Evolutionary conservation across 257 asterid species (phyloP), one percentile per base, ranked within the genome.

Genomic region (Gentiana macrophylla): DNA sequence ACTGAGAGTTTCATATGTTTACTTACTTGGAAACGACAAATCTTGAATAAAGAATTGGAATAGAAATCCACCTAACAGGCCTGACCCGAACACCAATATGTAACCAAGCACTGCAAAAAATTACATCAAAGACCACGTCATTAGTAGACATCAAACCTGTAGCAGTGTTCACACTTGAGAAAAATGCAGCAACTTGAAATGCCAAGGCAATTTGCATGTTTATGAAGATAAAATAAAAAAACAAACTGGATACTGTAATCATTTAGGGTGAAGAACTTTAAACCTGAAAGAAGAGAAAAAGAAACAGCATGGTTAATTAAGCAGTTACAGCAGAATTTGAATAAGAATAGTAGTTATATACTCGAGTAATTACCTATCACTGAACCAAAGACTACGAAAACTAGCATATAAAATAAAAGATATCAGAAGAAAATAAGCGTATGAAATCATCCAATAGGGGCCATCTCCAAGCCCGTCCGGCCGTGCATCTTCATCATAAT

Each of bases 401-500:
- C 80, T 56, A 85, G 61, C 94, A 85, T 85, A 86, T 88, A 92
- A 63, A 15, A 79, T 37, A 12, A 69, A 38, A 45, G 95, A 92
- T 78, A 92, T 57, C 58, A 72, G 74, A 58, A 92, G 91, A 70
- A 92, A 92, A 77, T 92, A 92, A 68, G 90, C 85, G 65, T 92
- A 88, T 66, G 97, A 79, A 77, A 92, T 88, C 91, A 81, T 73
- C 99, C 99, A 88, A 70, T 92, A 92, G 56, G 99, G 95, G 37
- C 95, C 94, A 65, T 92, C 97, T 7, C 90, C 95, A 59, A 92
- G 91, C 10, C 99, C 99, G 24, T 15, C 24, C 24, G 24, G 24
- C 24, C 24, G 65, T 92, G 97, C 99, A 92, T 92, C 83, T 92
- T 92, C 99, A 92, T 92, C 97, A 92, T 92, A 63, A 92, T 88